These are phyloP conservation scores for Aspergillus aculeatinus DNA, from an alignment of 2,329 filamentous ascomycete species.

Conservation along the genomic window DNA sequence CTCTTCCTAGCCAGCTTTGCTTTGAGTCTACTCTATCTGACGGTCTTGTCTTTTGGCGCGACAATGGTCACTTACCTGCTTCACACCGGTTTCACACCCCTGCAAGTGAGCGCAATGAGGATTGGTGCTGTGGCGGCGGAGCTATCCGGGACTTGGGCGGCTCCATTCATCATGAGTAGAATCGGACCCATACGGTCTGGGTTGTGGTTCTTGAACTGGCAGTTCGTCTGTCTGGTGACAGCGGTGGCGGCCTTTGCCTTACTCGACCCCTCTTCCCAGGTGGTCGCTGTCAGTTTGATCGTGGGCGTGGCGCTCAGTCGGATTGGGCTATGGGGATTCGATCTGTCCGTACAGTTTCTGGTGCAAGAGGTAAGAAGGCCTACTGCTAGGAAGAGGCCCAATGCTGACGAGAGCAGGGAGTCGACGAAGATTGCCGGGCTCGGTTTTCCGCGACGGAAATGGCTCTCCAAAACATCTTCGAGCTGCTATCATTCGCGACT, in stretches of 20 bases:
- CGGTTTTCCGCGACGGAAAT: conserved; percentile 68
- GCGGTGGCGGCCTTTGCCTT: conserved; percentile 48
- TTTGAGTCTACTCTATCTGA: conserved; percentile 54
- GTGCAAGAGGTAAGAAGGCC: conserved; percentile 56
- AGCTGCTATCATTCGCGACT: conserved; percentile 64
- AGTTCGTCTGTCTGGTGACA: conserved; percentile 56
- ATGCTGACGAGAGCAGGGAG: conserved; percentile 43
- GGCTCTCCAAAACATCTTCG: conserved; percentile 67
- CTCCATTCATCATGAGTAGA: conserved; percentile 50
- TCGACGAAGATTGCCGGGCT: conserved; percentile 59
- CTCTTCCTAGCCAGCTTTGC: conserved; percentile 50
- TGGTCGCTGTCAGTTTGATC: conserved; percentile 52
- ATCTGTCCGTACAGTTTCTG: conserved; percentile 60
- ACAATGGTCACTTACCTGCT: conserved; percentile 59
- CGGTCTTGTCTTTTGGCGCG: conserved; percentile 55
- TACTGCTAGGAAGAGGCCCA: not conserved
- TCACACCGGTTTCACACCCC: conserved; percentile 49
- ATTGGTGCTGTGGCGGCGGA: conserved; percentile 53
- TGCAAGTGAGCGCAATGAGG: conserved; percentile 49
- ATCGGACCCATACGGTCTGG: conserved; percentile 64
- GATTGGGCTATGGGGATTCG: conserved; percentile 62
- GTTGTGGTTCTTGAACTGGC: conserved; percentile 70
- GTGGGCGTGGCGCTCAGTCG: conserved; percentile 56
- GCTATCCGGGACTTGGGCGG: conserved; percentile 54
- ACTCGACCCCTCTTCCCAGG: conserved; percentile 23